phyloP scores from a whole-genome alignment of 2,329 filamentous ascomycete species.

The Fusarium sp. region DNA sequence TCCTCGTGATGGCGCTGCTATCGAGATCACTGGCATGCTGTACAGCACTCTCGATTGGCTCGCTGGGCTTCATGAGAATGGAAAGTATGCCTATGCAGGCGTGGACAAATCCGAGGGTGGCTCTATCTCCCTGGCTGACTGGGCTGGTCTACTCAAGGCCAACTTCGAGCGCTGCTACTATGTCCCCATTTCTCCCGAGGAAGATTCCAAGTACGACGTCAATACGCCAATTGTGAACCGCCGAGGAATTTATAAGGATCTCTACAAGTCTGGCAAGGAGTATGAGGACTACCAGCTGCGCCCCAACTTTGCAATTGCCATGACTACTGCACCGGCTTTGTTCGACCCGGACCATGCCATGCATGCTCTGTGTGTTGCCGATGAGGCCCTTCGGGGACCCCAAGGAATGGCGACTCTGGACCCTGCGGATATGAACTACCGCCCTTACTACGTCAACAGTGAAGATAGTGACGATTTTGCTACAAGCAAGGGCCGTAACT shows the following conservation, averaged over 20 bases:
- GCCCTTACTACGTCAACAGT: conserved; percentile 92
- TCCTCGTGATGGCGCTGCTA: conserved; percentile 92
- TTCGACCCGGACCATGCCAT: conserved; percentile 84
- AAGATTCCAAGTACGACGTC: conserved; percentile 82
- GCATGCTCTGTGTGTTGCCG: conserved; percentile 80
- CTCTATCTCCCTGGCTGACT: conserved; percentile 75
- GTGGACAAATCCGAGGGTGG: conserved; percentile 72
- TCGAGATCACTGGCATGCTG: conserved; percentile 93
- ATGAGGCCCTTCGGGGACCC: conserved; percentile 82
- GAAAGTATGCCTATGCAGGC: conserved; percentile 76
- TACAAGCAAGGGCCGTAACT: conserved; percentile 94
- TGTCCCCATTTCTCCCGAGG: conserved; percentile 73
- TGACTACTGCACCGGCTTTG: conserved; percentile 90
- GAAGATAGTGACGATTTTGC: conserved; percentile 93
- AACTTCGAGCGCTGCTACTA: conserved; percentile 96
- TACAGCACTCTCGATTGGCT: conserved; percentile 93
- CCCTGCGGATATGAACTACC: conserved; percentile 90
- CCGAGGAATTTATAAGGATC: conserved; percentile 96
- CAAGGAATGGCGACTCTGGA: conserved; percentile 97
- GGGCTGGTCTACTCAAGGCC: conserved; percentile 80
- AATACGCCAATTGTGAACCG: conserved; percentile 84
- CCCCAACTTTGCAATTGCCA: conserved; percentile 92
- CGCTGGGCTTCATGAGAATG: conserved; percentile 69
- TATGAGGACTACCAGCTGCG: conserved; percentile 98
- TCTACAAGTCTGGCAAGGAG: conserved; percentile 92